These are phyloP conservation scores for Quercus engelmannii DNA, from an alignment of 306 rosid genomes.

Conservation along the genomic window DNA sequence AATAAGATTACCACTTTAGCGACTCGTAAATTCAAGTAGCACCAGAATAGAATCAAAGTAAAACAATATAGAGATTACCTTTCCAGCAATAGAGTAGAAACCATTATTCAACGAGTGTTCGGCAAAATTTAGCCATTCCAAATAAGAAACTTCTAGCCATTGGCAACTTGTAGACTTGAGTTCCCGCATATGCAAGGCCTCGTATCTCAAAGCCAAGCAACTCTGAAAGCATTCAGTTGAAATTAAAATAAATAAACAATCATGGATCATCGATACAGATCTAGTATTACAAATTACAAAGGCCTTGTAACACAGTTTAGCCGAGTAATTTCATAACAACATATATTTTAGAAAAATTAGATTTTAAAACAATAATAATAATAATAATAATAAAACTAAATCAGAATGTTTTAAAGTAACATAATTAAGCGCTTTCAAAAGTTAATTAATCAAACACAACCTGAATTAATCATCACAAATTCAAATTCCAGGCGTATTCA, in stretches of 20 bases:
- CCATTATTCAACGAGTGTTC: slow-evolving; percentile 55
- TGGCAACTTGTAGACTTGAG: slow-evolving; percentile 40
- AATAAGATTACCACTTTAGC: neutral
- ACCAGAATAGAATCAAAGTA: neutral
- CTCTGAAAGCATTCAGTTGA: slow-evolving; percentile 39
- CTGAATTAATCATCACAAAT: neutral
- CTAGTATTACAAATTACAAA: neutral
- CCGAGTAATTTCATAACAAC: neutral
- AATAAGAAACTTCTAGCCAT: slow-evolving; percentile 54
- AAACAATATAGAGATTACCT: slow-evolving; percentile 29
- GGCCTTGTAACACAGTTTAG: neutral
- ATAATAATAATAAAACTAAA: neutral
- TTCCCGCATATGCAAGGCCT: slow-evolving; percentile 69
- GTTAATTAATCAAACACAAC: too few species aligned
- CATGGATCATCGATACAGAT: neutral
- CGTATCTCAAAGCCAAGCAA: slow-evolving; percentile 88
- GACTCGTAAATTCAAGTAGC: neutral
- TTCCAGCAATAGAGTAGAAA: slow-evolving; percentile 52
- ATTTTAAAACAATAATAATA: neutral
- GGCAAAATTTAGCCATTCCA: slow-evolving; percentile 68
- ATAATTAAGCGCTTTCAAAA: neutral
- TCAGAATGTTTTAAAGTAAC: neutral
- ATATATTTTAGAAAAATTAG: neutral
- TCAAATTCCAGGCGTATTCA: neutral
- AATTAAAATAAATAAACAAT: neutral